phyloP scores from a whole-genome alignment of 129 eudicot species.

The Calendula officinalis region DNA sequence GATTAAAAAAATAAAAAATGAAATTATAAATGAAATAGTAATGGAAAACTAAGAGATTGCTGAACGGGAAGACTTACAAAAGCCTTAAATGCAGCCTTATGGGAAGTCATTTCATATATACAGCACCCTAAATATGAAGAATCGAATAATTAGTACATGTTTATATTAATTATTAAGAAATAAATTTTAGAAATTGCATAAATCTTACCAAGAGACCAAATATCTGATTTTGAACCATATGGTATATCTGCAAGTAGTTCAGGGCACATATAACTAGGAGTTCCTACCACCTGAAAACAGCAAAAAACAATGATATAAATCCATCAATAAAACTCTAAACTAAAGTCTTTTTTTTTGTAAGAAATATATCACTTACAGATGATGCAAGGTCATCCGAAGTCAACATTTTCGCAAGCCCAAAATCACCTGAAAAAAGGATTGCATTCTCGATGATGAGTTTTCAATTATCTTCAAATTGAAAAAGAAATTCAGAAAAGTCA shows the following conservation, averaged over 20 bases:
- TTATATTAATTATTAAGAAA: not conserved
- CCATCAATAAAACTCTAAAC: not conserved
- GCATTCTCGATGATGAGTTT: constrained; percentile 17
- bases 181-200: no score
- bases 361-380: constrained; percentile 54
- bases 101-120: constrained; percentile 90
- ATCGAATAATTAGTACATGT: constrained; percentile 12
- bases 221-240: constrained; percentile 95
- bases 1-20: constrained; percentile 10
- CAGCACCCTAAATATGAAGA: constrained; percentile 69
- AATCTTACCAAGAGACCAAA: constrained; percentile 90
- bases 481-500: not conserved
- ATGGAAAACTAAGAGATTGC: no score
- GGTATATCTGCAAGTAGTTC: constrained; percentile 99
- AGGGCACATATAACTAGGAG: constrained; percentile 99
- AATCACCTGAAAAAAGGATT: constrained; percentile 66
- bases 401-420: constrained; percentile 96
- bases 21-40: not conserved
- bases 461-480: constrained; percentile 8
- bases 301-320: constrained; percentile 3
- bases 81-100: constrained; percentile 95
- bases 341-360: not conserved
- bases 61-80: constrained; percentile 57
- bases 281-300: constrained; percentile 76
- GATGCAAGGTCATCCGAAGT: constrained; percentile 96